Base-by-base conservation (phyloP, 139 green algal genomes). In the Tetraselmis chui region DNA sequence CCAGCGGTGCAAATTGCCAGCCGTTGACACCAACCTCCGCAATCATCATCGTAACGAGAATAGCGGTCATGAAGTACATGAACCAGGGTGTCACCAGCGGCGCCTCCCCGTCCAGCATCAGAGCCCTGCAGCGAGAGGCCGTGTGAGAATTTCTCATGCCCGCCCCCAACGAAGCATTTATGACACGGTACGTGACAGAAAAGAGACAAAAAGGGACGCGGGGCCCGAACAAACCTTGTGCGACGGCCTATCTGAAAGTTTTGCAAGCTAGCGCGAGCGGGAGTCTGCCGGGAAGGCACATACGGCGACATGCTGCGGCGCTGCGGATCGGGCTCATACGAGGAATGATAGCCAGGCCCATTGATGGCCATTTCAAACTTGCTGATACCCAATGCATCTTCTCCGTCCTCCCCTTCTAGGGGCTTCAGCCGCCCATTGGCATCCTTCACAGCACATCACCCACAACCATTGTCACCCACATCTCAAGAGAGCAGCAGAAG, bases 1-100 rank as follows among this genome's bases (percentile, higher is more conserved):
- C 30, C 29, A 93, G 79, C 27, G 83, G 45, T 27, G 78, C 88
- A 59, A 93, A 82, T 29, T 83, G 45, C 45, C 45, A 67, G 11
- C 45, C 45, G 45, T 67, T 67, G 45, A 67, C 45, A 18, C 45
- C 45, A 18, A 67, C 18, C 45, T 67, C 45, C 45, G 45, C 45
- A 18, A 67, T 75, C 89, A 84, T 26, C 1, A 80, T 18, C 25
- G 77, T 28, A 23, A 81, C 27, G 18, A 78, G 75, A 11, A 78
- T 22, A 23, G 18, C 25, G 22, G 75, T 29, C 27, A 78, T 29
- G 75, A 78, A 28, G 75, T 30, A 78, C 28, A 30, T 11, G 28
- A 29, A 32, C 75, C 45, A 67, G 11, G 45, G 45, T 18, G 45
- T 67, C 45, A 18, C 11, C 11, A 18, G 45, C 45, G 45, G 45